Evolutionary conservation across 2,329 filamentous ascomycete species (phyloP).

Genomic region (Didymella sp.): DNA sequence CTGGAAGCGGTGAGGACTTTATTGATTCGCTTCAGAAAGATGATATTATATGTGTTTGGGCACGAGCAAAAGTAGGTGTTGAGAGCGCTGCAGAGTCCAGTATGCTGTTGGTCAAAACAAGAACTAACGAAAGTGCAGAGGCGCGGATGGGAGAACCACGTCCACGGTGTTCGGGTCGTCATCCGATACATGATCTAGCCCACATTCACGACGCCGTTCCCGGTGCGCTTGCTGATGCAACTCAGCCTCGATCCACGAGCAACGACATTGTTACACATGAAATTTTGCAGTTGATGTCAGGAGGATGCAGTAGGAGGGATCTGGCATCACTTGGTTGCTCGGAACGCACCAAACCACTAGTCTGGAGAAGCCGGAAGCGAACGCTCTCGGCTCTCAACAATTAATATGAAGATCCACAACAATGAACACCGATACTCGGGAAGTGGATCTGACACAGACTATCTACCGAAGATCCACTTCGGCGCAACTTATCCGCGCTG

Average conservation of each 20-base stretch:
- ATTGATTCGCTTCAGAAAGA: slow-evolving; percentile 21
- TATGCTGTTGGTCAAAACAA: background rate
- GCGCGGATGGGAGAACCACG: slow-evolving; percentile 28
- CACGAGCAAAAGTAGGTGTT: slow-evolving; percentile 30
- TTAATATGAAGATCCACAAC: slow-evolving; percentile 4
- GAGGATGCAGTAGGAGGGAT: background rate
- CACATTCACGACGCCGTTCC: background rate
- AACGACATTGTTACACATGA: background rate
- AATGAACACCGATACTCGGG: slow-evolving; percentile 5
- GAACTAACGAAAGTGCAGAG: slow-evolving; percentile 16
- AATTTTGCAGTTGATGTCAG: background rate
- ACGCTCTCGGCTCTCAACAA: slow-evolving; percentile 12
- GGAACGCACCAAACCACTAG: background rate
- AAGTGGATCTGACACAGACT: slow-evolving; percentile 3
- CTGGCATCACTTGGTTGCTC: background rate
- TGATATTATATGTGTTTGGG: slow-evolving; percentile 30
- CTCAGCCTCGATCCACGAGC: background rate
- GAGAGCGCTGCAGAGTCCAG: background rate
- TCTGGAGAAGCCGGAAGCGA: background rate
- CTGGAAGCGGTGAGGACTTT: slow-evolving; percentile 25
- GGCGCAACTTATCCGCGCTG: background rate
- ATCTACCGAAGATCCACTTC: slow-evolving; percentile 5
- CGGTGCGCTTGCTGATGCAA: background rate
- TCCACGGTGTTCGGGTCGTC: slow-evolving; percentile 22
- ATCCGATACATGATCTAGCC: slow-evolving; percentile 23